phyloP scores from a whole-genome alignment of 2,329 filamentous ascomycete species.

The Paracamarosporium sp. region DNA sequence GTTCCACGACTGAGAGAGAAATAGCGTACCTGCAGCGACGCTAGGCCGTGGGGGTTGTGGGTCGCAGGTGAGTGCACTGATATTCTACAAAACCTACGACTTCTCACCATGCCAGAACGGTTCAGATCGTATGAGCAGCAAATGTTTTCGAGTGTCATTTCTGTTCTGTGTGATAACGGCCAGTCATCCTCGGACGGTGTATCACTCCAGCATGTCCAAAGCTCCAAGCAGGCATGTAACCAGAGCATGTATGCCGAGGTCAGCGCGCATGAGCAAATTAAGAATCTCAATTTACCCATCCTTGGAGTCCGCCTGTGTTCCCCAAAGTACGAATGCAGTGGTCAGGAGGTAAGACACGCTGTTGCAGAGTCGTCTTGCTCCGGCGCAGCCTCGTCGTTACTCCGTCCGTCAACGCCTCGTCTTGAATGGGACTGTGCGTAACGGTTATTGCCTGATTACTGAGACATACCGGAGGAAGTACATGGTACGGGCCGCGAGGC shows the following conservation, averaged over 20 bases:
- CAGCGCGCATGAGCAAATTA: not conserved
- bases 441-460: not conserved
- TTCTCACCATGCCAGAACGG: too few species aligned
- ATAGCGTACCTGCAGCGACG: conserved; percentile 12
- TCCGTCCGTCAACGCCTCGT: not conserved
- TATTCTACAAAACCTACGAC: too few species aligned
- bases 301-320: not conserved
- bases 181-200: not conserved
- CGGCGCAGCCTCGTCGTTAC: not conserved
- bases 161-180: not conserved
- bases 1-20: not conserved
- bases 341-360: not conserved
- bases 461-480: not conserved
- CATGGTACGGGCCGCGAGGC: not conserved
- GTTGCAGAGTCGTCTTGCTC: not conserved
- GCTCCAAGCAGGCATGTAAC: not conserved
- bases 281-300: not conserved
- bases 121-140: too few species aligned
- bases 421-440: not conserved
- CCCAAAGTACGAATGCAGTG: not conserved
- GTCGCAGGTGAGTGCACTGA: not conserved
- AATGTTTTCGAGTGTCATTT: not conserved
- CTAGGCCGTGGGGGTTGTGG: not conserved
- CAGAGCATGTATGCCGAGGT: not conserved
- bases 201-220: too few species aligned